phyloP scores from a whole-genome alignment of 345 rosid species.

The Euphorbia lathyris region DNA sequence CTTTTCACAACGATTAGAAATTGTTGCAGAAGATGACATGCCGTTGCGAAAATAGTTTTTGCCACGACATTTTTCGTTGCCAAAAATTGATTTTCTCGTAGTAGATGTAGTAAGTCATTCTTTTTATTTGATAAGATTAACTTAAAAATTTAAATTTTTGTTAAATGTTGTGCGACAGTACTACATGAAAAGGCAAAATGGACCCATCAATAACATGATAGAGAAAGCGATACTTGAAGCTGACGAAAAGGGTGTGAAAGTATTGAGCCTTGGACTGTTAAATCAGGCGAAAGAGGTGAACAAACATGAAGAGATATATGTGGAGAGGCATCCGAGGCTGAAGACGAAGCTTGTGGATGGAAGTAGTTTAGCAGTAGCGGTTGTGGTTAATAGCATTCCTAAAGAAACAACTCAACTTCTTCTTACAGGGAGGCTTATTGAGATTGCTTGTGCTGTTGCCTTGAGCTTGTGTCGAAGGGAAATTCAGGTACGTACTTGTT shows the following conservation, averaged over 20 bases:
- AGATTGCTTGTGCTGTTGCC: slow-evolving; percentile 52
- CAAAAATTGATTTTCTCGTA: too few relatives aligned
- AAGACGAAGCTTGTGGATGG: slow-evolving; percentile 66
- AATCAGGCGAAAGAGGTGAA: slow-evolving; percentile 67
- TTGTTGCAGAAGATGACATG: too few relatives aligned
- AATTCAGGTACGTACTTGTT: slow-evolving; percentile 44
- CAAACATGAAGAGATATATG: slow-evolving; percentile 42
- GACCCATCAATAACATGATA: slow-evolving; percentile 45
- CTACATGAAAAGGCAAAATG: slow-evolving; percentile 29
- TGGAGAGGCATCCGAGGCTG: slow-evolving; percentile 41
- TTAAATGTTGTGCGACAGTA: slow-evolving; percentile 40
- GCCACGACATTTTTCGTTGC: too few relatives aligned
- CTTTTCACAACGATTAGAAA: too few relatives aligned
- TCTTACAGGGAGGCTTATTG: slow-evolving; percentile 41
- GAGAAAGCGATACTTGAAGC: slow-evolving; percentile 60
- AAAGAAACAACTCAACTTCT: slow-evolving; percentile 46
- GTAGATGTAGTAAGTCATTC: too few relatives aligned
- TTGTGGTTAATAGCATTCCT: slow-evolving; percentile 55
- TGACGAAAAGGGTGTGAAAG: slow-evolving; percentile 53
- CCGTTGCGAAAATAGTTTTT: too few relatives aligned
- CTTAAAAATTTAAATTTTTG: too few relatives aligned
- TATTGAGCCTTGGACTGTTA: slow-evolving; percentile 55
- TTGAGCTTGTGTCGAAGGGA: slow-evolving; percentile 43
- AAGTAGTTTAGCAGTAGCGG: slow-evolving; percentile 53
- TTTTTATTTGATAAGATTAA: too few relatives aligned